Evolutionary conservation across 148 eudicot genomes (phyloP).

Genomic region (Dianthus caryophyllus): DNA sequence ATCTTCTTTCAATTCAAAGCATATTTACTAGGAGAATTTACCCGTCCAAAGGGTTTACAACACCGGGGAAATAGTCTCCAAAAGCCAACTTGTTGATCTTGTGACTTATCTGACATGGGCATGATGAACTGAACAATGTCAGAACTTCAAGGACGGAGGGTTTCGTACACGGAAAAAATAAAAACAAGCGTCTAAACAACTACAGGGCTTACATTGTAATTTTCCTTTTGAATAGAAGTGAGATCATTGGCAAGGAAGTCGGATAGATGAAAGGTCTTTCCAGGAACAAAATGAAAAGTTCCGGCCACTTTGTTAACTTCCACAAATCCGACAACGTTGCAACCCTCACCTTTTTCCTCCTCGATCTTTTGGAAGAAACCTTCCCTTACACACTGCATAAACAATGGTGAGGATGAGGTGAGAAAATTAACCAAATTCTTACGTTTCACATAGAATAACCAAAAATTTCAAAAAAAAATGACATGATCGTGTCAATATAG

Average conservation of each 20-base stretch:
- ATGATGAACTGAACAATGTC: constrained; percentile 9
- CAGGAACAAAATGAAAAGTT: constrained; percentile 78
- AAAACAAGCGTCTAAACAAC: neutral
- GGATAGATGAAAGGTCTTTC: constrained; percentile 77
- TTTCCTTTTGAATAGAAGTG: constrained; percentile 44
- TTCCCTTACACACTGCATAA: constrained; percentile 79
- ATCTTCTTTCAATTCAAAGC: neutral
- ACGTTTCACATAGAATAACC: no score
- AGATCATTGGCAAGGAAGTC: constrained; percentile 44
- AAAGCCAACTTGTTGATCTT: constrained; percentile 68
- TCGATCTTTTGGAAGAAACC: constrained; percentile 67
- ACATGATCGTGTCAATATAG: neutral
- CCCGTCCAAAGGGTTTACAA: constrained; percentile 80
- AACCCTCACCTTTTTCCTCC: constrained; percentile 91
- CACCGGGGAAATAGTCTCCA: constrained; percentile 74
- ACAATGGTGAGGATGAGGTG: neutral
- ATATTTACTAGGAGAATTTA: constrained; percentile 24
- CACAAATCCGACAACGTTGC: constrained; percentile 81
- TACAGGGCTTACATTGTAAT: constrained; percentile 54
- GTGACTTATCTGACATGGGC: constrained; percentile 60
- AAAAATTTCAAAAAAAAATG: neutral
- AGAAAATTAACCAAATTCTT: neutral
- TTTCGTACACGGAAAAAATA: constrained; percentile 5
- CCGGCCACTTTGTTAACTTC: constrained; percentile 95
- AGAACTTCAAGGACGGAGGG: neutral